Conservation (phyloP, 306 rosid genomes). For the Myrica gale region DNA sequence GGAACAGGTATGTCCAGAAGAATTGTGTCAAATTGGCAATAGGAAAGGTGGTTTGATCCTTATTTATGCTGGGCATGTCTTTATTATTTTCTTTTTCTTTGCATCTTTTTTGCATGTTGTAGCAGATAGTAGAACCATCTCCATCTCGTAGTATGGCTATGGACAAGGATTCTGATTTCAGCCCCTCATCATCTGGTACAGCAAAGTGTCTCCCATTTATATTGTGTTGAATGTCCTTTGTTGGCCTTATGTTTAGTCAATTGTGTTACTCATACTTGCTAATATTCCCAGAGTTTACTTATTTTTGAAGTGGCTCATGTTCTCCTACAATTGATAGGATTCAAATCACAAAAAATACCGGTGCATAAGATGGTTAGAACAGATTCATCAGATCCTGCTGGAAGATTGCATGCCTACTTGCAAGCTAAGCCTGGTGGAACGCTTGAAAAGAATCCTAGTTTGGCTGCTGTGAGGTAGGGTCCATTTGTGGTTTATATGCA, state of each 20-base stretch:
- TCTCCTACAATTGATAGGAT: constrained; percentile 40
- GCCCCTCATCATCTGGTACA: constrained; percentile 47
- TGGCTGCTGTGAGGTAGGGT: constrained; percentile 75
- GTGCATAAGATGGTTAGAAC: constrained; percentile 83
- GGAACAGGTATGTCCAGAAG: constrained; percentile 59
- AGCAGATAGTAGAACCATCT: constrained; percentile 53
- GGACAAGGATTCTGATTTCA: constrained; percentile 45
- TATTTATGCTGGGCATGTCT: too few species aligned
- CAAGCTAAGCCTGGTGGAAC: constrained; percentile 47
- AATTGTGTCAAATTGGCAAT: too few species aligned
- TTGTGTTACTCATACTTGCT: not conserved
- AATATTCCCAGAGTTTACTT: not conserved
- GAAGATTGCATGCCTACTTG: constrained; percentile 83
- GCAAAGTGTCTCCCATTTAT: constrained; percentile 16
- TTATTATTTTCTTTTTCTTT: not conserved
- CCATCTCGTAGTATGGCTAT: constrained; percentile 36
- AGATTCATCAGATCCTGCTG: constrained; percentile 83
- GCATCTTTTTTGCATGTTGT: constrained; percentile 22
- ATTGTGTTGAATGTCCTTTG: constrained; percentile 22
- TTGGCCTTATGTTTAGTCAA: constrained; percentile 18
- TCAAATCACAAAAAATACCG: constrained; percentile 74
- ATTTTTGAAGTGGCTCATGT: constrained; percentile 5
- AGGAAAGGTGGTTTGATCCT: too few species aligned
- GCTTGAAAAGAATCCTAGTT: constrained; percentile 46
- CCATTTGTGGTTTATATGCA: constrained; percentile 4